Conservation (phyloP, 352 stramenopile genomes). For the Aphanomyces invadans region DNA sequence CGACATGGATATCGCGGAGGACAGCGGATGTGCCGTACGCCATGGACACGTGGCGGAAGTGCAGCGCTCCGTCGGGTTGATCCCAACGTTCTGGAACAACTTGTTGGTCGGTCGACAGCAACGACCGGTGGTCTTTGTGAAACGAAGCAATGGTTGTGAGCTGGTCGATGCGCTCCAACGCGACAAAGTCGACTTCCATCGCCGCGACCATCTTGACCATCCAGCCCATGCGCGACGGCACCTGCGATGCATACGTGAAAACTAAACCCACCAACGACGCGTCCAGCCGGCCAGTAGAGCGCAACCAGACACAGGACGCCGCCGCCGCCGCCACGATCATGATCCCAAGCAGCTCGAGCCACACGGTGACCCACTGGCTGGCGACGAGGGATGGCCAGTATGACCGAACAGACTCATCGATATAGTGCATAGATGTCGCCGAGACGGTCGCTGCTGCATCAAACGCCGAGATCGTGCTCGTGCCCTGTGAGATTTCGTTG, state of each 20-base stretch:
- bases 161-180: slow-evolving; percentile 11
- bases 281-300: not conserved
- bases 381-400: slow-evolving; percentile 16
- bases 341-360: slow-evolving; percentile 24
- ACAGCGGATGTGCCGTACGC: not conserved
- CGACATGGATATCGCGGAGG: slow-evolving; percentile 23
- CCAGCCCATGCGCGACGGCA: slow-evolving; percentile 15
- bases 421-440: not conserved
- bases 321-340: slow-evolving; percentile 1
- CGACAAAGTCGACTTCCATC: slow-evolving; percentile 17
- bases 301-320: not conserved
- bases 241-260: slow-evolving; percentile 13
- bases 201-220: slow-evolving; percentile 16
- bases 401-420: slow-evolving; percentile 16
- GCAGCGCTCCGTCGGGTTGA: not conserved
- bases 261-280: not conserved
- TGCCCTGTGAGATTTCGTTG: slow-evolving; percentile 24
- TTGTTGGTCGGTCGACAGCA: too few relatives aligned
- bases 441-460: slow-evolving; percentile 11
- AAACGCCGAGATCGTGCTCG: slow-evolving; percentile 26
- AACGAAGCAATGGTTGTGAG: not conserved
- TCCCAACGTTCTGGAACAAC: too few relatives aligned
- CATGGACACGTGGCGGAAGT: slow-evolving; percentile 2
- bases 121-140: not conserved
- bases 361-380: slow-evolving; percentile 27